A percentile compares a stretch with the other conserved stretches of the same genome.
These are phyloP conservation scores for Leccinum subrobustum DNA, from an alignment of 1,284 basidiomycete species.

Conservation along the genomic window DNA sequence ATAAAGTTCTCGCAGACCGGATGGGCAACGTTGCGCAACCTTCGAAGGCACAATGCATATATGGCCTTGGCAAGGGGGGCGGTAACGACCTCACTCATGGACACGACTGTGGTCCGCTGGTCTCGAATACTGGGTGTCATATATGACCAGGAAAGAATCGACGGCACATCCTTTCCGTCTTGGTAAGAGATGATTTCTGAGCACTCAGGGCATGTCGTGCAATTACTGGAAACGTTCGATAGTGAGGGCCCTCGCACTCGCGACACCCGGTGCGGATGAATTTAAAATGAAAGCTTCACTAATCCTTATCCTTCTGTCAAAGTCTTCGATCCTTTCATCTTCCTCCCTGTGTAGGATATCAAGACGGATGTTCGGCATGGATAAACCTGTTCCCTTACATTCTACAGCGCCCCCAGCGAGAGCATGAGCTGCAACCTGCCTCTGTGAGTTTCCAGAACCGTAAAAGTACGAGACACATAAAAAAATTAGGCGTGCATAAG, in stretches of 20 bases:
- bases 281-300: constrained; percentile 21
- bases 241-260: constrained; percentile 57
- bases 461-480: not conserved
- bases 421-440: constrained; percentile 49
- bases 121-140: not conserved
- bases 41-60: too few relatives aligned
- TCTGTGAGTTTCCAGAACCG: constrained; percentile 35
- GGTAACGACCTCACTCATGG: too few relatives aligned
- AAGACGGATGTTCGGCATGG: constrained; percentile 41
- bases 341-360: constrained; percentile 52
- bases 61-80: too few relatives aligned
- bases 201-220: too few relatives aligned
- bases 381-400: constrained; percentile 31
- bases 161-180: not conserved
- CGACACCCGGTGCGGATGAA: not conserved
- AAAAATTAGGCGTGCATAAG: not conserved
- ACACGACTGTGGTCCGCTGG: too few relatives aligned
- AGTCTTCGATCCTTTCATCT: constrained; percentile 51
- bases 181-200: not conserved
- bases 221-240: constrained; percentile 11
- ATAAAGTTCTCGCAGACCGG: too few relatives aligned
- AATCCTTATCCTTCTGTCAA: constrained; percentile 30
- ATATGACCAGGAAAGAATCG: not conserved
- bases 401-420: constrained; percentile 47
- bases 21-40: too few relatives aligned